phyloP scores from a whole-genome alignment of 257 asterid genomes.

The Solanum megistacrolobum region DNA sequence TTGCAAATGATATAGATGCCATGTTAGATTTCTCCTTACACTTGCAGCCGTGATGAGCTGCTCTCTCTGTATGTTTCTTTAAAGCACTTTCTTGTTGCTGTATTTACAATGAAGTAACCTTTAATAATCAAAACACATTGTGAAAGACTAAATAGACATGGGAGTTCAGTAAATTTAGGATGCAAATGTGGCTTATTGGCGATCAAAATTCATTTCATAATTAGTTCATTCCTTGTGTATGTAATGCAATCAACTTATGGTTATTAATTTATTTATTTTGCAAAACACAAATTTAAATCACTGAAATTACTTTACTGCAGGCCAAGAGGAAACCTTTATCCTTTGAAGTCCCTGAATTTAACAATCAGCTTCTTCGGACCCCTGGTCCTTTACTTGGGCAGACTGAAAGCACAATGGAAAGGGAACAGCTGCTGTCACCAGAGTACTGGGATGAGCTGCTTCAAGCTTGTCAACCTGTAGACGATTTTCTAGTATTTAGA shows the following conservation, averaged over 20 bases:
- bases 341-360: slow-evolving; percentile 39
- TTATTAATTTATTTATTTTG: not conserved
- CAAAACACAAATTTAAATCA: not conserved
- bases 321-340: slow-evolving; percentile 65
- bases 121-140: not conserved
- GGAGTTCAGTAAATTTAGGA: not conserved
- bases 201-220: not conserved
- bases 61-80: not conserved
- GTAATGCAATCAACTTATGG: not conserved
- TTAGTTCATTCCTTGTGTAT: not conserved
- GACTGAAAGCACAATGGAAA: slow-evolving; percentile 20
- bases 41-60: not conserved
- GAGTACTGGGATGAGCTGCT: slow-evolving; percentile 34
- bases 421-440: slow-evolving; percentile 24
- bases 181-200: not conserved
- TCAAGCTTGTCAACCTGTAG: slow-evolving; percentile 53
- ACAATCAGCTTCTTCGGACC: slow-evolving; percentile 39
- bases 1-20: not conserved
- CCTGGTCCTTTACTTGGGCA: slow-evolving; percentile 50
- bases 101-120: not conserved
- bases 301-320: slow-evolving; percentile 31
- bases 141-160: not conserved
- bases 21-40: not conserved
- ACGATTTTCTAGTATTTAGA: slow-evolving; percentile 51
- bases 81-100: not conserved